A percentile compares a stretch with the other conserved stretches of the same genome.
Evolutionary conservation across 495 filamentous ascomycete genomes (phyloP).

Genomic region (Tuber umbilicatum): DNA sequence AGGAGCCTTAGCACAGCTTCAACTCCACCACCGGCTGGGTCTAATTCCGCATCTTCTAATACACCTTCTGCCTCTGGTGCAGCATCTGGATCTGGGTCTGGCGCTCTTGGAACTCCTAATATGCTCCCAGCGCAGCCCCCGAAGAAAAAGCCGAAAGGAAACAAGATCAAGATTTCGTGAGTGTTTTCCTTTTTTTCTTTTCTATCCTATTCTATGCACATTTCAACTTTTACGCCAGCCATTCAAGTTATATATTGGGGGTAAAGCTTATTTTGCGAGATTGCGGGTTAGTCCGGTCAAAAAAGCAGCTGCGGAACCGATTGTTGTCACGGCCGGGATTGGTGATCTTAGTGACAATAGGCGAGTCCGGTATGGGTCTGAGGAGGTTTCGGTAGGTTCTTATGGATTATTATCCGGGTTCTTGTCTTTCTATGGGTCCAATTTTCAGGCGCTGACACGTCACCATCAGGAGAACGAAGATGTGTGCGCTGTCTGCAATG

Average conservation of each 20-base stretch:
- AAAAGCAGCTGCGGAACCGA: constrained; percentile 35
- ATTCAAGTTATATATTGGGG: not conserved
- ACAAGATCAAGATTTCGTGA: constrained; percentile 41
- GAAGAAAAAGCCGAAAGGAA: constrained; percentile 40
- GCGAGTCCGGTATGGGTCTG: constrained; percentile 39
- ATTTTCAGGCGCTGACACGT: constrained; percentile 43
- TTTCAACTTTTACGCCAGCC: not conserved
- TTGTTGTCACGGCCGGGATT: constrained; percentile 41
- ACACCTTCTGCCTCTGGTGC: constrained; percentile 31
- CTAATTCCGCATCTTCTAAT: constrained; percentile 26
- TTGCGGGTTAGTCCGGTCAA: constrained; percentile 40
- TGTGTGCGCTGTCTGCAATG: constrained; percentile 72
- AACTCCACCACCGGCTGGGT: constrained; percentile 22
- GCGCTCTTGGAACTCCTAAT: constrained; percentile 12
- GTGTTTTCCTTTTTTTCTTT: constrained; percentile 22
- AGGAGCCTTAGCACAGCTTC: constrained; percentile 35
- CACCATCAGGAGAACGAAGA: constrained; percentile 68
- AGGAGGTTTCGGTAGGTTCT: constrained; percentile 41
- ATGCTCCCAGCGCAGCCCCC: constrained; percentile 24
- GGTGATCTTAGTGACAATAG: constrained; percentile 40
- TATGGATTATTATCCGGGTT: constrained; percentile 12
- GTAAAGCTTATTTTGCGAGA: constrained; percentile 16
- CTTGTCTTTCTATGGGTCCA: constrained; percentile 6
- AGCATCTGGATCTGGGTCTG: constrained; percentile 20
- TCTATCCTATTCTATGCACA: constrained; percentile 20